A percentile compares a stretch with the other conserved stretches of the same genome.
These are phyloP conservation scores for Echites panduratus DNA, from an alignment of 257 asterid genomes.

Conservation along the genomic window DNA sequence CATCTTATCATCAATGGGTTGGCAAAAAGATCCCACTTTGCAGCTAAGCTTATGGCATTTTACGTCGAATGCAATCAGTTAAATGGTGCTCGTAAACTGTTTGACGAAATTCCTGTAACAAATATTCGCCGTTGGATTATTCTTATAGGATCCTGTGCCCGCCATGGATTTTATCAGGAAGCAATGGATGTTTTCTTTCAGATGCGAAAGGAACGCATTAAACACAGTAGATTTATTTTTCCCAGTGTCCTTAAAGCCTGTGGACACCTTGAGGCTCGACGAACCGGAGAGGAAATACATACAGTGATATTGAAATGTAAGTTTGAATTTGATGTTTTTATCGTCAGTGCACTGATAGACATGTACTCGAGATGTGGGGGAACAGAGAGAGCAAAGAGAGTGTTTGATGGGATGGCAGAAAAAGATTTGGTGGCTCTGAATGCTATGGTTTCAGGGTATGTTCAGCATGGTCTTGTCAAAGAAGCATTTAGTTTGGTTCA, in stretches of 20 bases:
- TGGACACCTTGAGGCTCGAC: constrained; percentile 47
- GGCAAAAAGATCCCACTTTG: constrained; percentile 27
- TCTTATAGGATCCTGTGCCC: constrained; percentile 49
- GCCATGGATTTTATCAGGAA: constrained; percentile 44
- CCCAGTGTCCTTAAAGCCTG: constrained; percentile 78
- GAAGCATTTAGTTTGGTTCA: constrained; percentile 41
- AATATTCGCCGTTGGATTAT: constrained; percentile 50
- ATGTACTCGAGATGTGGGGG: constrained; percentile 58
- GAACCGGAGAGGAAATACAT: constrained; percentile 47
- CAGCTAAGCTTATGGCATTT: constrained; percentile 43
- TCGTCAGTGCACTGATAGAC: constrained; percentile 49
- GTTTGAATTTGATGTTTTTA: constrained; percentile 42
- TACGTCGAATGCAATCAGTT: constrained; percentile 37
- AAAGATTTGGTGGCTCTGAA: constrained; percentile 54
- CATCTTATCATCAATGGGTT: constrained; percentile 47
- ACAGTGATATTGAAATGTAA: constrained; percentile 36
- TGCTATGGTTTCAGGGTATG: constrained; percentile 60
- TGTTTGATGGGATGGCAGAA: constrained; percentile 41
- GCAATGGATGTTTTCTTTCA: constrained; percentile 36
- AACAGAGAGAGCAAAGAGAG: constrained; percentile 42
- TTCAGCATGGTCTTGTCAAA: constrained; percentile 29
- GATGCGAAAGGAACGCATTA: constrained; percentile 36
- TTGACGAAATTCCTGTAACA: constrained; percentile 54
- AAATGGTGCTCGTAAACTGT: constrained; percentile 44
- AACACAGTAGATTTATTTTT: constrained; percentile 37